Evolutionary conservation across 805 yeast species (phyloP).

Genomic region (Cyberlindnera samutprakarnensis): DNA sequence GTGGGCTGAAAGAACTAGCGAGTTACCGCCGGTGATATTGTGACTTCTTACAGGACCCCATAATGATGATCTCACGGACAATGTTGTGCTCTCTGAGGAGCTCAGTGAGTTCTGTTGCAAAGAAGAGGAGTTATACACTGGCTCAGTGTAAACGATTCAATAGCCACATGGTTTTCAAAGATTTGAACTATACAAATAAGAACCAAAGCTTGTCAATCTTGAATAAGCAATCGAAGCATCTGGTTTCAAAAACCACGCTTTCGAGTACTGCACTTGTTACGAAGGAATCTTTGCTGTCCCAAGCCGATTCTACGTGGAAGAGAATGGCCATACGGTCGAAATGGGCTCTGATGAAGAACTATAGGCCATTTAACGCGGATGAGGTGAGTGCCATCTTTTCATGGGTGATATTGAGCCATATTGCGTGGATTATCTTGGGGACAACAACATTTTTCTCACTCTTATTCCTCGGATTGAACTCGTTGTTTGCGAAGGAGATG

Average conservation of each 20-base stretch:
- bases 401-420: slow-evolving; percentile 85
- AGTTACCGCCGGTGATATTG: too few species aligned
- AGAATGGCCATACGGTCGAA: slow-evolving; percentile 49
- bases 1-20: too few species aligned
- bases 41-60: too few species aligned
- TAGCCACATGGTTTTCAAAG: slow-evolving; percentile 11
- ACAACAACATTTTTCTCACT: slow-evolving; percentile 89
- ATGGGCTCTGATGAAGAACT: slow-evolving; percentile 71
- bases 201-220: not conserved
- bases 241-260: not conserved
- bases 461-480: slow-evolving; percentile 59
- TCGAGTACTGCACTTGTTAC: slow-evolving; percentile 8
- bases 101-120: too few species aligned
- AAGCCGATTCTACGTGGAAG: slow-evolving; percentile 25
- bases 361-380: slow-evolving; percentile 82
- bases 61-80: too few species aligned
- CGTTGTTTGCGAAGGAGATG: slow-evolving; percentile 81
- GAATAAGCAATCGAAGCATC: not conserved
- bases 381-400: slow-evolving; percentile 83
- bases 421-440: slow-evolving; percentile 68
- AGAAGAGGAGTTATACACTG: too few species aligned
- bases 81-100: too few species aligned
- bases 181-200: slow-evolving; percentile 8
- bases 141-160: too few species aligned
- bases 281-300: slow-evolving; percentile 13